Conservation (phyloP, 1,284 basidiomycete genomes). For the Cutaneotrichosporon sp. region DNA sequence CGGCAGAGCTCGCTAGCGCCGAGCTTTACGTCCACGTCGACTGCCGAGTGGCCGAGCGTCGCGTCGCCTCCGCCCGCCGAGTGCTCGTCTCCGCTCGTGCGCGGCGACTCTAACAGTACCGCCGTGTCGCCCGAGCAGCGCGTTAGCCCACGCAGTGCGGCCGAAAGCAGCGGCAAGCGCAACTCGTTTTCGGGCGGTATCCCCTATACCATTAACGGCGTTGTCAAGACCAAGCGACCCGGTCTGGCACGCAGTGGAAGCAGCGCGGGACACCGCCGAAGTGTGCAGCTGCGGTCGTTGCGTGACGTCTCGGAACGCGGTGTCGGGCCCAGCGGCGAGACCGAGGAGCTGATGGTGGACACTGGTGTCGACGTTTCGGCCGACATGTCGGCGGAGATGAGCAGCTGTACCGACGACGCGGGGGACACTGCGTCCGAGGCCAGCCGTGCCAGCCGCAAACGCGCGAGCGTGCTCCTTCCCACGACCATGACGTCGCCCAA, state of each 20-base stretch:
- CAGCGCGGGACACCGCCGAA: conserved; percentile 2
- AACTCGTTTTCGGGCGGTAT: conserved; percentile 25
- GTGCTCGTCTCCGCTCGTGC: conserved; percentile 13
- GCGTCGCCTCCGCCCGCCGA: conserved; percentile 30
- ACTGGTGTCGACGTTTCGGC: neutral
- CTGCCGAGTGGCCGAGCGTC: conserved; percentile 15
- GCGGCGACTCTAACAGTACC: conserved; percentile 1
- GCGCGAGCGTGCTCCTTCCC: conserved; percentile 33
- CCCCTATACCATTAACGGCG: conserved; percentile 41
- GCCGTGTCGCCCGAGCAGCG: conserved; percentile 6
- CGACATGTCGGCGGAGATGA: neutral
- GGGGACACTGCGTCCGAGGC: conserved; percentile 23
- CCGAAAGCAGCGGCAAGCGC: neutral
- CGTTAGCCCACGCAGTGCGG: neutral
- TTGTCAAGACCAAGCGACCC: conserved; percentile 29
- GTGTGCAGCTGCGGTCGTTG: conserved; percentile 7
- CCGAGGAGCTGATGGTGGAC: neutral
- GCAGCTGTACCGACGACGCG: conserved; percentile 18
- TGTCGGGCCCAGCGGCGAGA: neutral
- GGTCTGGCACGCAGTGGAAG: conserved; percentile 4
- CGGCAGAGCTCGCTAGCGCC: conserved; percentile 34
- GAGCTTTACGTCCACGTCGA: conserved; percentile 36
- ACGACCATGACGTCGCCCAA: conserved; percentile 10
- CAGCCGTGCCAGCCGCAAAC: conserved; percentile 24
- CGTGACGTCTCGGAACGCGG: conserved; percentile 2